Evolutionary conservation across 495 filamentous ascomycete genomes (phyloP).

Genomic region (Cenococcum geophilum): DNA sequence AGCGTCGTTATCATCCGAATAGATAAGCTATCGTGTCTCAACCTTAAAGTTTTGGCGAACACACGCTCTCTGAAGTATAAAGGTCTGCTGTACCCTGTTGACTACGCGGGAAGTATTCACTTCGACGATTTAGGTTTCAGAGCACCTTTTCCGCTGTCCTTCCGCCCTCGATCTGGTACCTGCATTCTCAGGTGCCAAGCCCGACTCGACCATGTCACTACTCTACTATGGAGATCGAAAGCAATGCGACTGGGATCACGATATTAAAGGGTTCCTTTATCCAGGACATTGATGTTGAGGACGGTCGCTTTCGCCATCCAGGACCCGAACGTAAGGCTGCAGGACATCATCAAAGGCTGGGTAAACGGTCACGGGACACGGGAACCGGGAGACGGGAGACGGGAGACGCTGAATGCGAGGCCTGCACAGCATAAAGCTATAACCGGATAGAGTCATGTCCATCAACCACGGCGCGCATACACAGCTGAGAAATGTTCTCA

Average conservation of each 20-base stretch:
- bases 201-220: background rate
- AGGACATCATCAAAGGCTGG: no score
- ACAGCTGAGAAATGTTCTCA: background rate
- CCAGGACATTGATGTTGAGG: no score
- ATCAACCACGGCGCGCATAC: background rate
- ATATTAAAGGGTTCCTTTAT: no score
- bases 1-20: conserved; percentile 28
- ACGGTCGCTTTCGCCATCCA: no score
- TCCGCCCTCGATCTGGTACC: background rate
- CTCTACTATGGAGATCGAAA: background rate
- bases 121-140: background rate
- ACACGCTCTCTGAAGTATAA: background rate
- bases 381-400: no score
- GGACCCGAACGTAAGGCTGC: no score
- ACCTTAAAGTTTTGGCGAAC: conserved; percentile 6
- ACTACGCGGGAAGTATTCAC: background rate
- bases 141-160: background rate
- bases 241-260: no score
- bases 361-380: no score
- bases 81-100: background rate
- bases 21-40: conserved; percentile 28
- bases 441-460: background rate
- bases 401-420: no score
- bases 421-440: no score
- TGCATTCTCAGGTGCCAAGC: background rate